Percentiles rank a stretch among this genome's conserved stretches.
Conservation (phyloP, 352 stramenopile species). For the Globisporangium apiculatum region DNA sequence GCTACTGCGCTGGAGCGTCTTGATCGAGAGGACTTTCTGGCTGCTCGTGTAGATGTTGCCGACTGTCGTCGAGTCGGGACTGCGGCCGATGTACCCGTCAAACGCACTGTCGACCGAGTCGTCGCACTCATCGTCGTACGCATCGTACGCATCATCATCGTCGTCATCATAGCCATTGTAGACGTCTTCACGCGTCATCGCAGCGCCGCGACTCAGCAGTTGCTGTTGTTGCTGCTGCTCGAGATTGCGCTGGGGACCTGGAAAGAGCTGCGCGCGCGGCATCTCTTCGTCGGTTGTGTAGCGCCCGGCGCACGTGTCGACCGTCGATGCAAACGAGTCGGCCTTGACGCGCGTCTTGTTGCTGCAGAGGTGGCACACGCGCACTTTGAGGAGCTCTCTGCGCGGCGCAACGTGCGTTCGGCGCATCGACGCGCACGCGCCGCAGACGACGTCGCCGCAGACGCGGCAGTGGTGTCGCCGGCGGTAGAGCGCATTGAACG, state of each 20-base stretch:
- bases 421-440: conserved; percentile 39
- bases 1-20: conserved; percentile 23
- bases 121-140: conserved; percentile 3
- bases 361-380: conserved; percentile 63
- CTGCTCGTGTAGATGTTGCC: conserved; percentile 12
- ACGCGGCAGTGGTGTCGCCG: conserved; percentile 60
- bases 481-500: conserved; percentile 46
- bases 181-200: neutral
- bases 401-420: conserved; percentile 26
- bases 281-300: conserved; percentile 19
- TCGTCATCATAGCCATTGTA: neutral
- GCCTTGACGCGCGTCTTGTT: conserved; percentile 35
- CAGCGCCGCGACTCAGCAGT: too few relatives aligned
- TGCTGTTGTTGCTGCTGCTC: too few relatives aligned
- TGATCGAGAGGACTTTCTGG: conserved; percentile 60
- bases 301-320: conserved; percentile 18
- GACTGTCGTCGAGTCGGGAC: conserved; percentile 8
- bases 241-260: neutral
- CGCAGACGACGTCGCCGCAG: conserved; percentile 59
- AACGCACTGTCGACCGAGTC: conserved; percentile 12
- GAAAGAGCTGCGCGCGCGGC: conserved; percentile 14
- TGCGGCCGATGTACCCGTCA: conserved; percentile 17
- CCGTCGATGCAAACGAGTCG: conserved; percentile 22
- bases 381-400: conserved; percentile 41
- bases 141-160: neutral